Evolutionary conservation across 768 basidiomycete species (phyloP), one percentile per base, ranked within the genome.

Genomic region (Russula foetens): DNA sequence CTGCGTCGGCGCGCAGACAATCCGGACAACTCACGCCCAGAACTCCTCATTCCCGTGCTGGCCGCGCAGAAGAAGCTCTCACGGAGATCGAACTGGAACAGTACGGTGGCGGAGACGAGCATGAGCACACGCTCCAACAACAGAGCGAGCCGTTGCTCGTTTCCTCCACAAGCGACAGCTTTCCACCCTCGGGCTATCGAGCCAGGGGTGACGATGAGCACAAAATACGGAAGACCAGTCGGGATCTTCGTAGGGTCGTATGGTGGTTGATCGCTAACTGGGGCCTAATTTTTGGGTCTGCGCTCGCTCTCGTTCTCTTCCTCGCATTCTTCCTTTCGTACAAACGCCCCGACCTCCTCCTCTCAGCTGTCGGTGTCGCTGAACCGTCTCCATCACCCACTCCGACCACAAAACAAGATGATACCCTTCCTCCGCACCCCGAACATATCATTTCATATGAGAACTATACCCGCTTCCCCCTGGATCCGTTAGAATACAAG

Each of bases 31-130:
- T 75, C 38, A 84, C 83, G 19, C 84, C 84, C 2, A 75, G 84
- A 57, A 85, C 84, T 29, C 84, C 84, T 53, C 84, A 81, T 70
- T 81, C 82, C 38, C 81, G 81, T 63, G 76, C 82, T 44, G 84
- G 82, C 51, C 76, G 77, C 67, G 77, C 78, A 51, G 81, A 84
- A 67, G 81, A 82, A 67, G 79, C 75, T 9, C 76, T 78, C 68
- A 75, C 76, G 9, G 78, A 78, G 48, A 67, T 75, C n/a, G 81
- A 83, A 58, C 73, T 81, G 15, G 72, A 78, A 23, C 73, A 79
- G 29, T 49, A 74, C 23, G 72, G 75, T 43, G 74, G 76, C 23
- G 71, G 72, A 39, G 74, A 76, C 53, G 70, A 74, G 56, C 74
- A 76, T 59, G 72, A 73, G 43, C 71, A 74, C 48, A 12, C 59